phyloP scores from a whole-genome alignment of 768 basidiomycete genomes.

The Phylloporus sp. region DNA sequence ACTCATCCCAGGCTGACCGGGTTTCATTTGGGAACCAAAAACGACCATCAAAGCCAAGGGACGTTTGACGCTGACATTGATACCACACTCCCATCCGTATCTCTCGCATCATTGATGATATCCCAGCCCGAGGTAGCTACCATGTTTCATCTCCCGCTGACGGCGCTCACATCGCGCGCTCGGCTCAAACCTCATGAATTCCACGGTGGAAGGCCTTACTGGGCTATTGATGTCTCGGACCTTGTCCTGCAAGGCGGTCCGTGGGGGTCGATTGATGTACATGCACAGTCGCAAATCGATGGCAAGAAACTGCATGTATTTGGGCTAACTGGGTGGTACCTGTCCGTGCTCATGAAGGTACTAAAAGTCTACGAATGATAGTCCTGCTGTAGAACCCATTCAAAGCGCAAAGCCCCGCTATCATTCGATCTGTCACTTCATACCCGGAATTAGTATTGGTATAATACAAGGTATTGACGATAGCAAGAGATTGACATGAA shows the following conservation, averaged over 20 bases:
- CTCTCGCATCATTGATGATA: conserved; percentile 45
- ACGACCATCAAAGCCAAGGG: neutral
- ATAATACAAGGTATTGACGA: conserved; percentile 22
- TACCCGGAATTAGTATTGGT: conserved; percentile 15
- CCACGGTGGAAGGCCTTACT: conserved; percentile 53
- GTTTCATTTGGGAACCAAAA: neutral
- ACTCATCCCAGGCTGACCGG: conserved; percentile 1
- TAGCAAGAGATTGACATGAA: conserved; percentile 16
- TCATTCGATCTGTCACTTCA: neutral
- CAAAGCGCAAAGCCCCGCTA: neutral
- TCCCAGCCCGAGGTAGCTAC: conserved; percentile 65
- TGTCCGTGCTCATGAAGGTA: conserved; percentile 56
- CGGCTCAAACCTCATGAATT: conserved; percentile 54
- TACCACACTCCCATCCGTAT: conserved; percentile 57
- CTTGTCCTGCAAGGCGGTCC: conserved; percentile 32
- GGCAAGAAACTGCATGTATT: conserved; percentile 64
- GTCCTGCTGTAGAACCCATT: too few relatives aligned
- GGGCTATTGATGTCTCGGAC: conserved; percentile 65
- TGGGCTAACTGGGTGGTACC: conserved; percentile 85
- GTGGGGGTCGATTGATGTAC: conserved; percentile 31
- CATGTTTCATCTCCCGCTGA: conserved; percentile 68
- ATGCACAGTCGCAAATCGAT: conserved; percentile 39
- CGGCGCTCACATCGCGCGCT: conserved; percentile 42
- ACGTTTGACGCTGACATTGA: conserved; percentile 18
- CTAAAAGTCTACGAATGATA: conserved; percentile 44